Evolutionary conservation across 345 rosid genomes (phyloP).

Genomic region (Syzygium grande): DNA sequence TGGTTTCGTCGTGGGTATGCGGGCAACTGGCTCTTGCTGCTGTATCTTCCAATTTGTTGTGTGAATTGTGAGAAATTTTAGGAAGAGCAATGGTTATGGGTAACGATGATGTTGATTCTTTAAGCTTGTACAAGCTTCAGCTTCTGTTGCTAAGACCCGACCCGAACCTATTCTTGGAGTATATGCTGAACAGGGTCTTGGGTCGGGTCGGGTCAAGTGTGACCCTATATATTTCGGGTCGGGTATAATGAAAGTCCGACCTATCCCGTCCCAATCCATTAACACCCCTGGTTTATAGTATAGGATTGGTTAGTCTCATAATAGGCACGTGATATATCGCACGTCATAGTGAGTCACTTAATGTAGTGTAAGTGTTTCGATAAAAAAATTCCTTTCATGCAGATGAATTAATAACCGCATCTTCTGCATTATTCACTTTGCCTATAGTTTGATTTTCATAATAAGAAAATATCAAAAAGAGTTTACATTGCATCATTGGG

Average conservation of each 20-base stretch:
- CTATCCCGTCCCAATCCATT: too few species aligned
- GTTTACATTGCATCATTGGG: too few species aligned
- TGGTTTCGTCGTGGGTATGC: background rate
- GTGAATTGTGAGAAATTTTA: background rate
- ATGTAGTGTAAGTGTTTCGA: background rate
- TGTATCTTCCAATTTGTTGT: background rate
- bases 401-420: background rate
- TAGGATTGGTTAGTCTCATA: background rate
- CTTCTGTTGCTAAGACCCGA: background rate
- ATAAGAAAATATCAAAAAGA: background rate
- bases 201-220: too few species aligned
- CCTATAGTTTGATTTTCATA: too few species aligned
- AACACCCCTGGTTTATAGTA: too few species aligned
- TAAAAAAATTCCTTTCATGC: background rate
- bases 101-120: background rate
- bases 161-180: too few species aligned
- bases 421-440: too few species aligned
- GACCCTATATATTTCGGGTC: too few species aligned
- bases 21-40: background rate
- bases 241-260: too few species aligned
- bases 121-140: background rate
- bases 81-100: background rate
- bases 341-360: background rate
- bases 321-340: background rate
- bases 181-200: too few species aligned